These are phyloP conservation scores for Lippia alba DNA, from an alignment of 305 asterid genomes.

Conservation along the genomic window DNA sequence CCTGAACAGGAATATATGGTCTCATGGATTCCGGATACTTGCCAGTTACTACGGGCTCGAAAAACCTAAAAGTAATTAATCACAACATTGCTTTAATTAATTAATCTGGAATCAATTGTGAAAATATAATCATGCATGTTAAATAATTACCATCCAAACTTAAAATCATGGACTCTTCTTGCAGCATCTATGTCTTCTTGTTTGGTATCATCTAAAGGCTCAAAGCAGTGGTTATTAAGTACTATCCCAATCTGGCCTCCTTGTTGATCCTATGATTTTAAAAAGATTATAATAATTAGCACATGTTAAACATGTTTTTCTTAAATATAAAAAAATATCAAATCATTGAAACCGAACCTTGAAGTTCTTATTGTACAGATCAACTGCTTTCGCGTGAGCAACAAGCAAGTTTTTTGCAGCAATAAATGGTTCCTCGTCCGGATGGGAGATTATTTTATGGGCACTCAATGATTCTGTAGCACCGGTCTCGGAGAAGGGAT, in stretches of 20 bases:
- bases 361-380: not conserved
- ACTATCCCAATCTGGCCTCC: not conserved
- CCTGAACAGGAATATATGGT: not conserved
- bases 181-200: not conserved
- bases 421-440: constrained; percentile 18
- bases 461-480: no score
- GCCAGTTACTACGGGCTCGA: constrained; percentile 28
- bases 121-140: not conserved
- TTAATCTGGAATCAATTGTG: no score
- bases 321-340: no score
- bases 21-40: constrained; percentile 29
- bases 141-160: not conserved
- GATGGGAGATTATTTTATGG: no score
- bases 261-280: not conserved
- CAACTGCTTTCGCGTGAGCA: constrained; percentile 33
- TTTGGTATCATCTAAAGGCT: not conserved
- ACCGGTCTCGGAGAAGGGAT: no score
- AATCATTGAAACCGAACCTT: constrained; percentile 16
- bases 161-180: not conserved
- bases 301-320: no score
- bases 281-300: no score
- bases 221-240: not conserved
- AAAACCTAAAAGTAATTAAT: constrained; percentile 21
- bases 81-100: not conserved
- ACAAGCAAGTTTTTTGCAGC: constrained; percentile 28